A percentile compares a stretch with the other conserved stretches of the same genome.
These are phyloP conservation scores for Discostella stelligera DNA, from an alignment of 352 stramenopile species.

Conservation along the genomic window DNA sequence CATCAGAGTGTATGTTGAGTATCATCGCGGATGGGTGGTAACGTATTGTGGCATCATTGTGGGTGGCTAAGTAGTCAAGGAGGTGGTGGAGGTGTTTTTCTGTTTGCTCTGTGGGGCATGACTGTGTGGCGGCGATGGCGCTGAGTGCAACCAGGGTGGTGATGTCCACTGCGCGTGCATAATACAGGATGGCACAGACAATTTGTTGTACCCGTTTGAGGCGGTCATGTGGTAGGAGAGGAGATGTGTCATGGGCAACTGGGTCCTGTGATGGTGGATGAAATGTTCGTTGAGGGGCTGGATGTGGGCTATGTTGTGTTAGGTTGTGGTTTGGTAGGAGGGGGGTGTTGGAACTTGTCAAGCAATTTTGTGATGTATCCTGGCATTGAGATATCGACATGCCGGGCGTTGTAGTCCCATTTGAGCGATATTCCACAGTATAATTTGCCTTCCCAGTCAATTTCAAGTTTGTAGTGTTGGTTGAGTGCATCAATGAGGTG, in stretches of 20 bases:
- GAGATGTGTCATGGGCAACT: neutral
- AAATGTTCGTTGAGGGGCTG: neutral
- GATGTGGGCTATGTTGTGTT: conserved; percentile 12
- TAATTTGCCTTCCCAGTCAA: conserved; percentile 13
- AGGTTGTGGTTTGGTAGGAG: conserved; percentile 2
- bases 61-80: conserved; percentile 34
- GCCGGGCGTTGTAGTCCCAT: conserved; percentile 58
- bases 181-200: conserved; percentile 35
- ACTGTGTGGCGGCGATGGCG: neutral
- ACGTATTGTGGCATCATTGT: conserved; percentile 34
- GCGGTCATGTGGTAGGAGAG: too few species aligned
- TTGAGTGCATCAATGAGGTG: too few species aligned
- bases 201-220: conserved; percentile 25
- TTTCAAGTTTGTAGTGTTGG: conserved; percentile 21
- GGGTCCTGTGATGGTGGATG: neutral
- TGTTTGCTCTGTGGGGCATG: conserved; percentile 25
- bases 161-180: conserved; percentile 16
- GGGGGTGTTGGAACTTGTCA: conserved; percentile 13
- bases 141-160: neutral
- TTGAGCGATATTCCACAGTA: too few species aligned
- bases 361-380: neutral
- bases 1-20: too few species aligned
- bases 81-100: conserved; percentile 16
- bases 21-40: conserved; percentile 20
- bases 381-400: too few species aligned